Conservation (phyloP, 2,329 filamentous ascomycete species). For the Alternaria triticina region DNA sequence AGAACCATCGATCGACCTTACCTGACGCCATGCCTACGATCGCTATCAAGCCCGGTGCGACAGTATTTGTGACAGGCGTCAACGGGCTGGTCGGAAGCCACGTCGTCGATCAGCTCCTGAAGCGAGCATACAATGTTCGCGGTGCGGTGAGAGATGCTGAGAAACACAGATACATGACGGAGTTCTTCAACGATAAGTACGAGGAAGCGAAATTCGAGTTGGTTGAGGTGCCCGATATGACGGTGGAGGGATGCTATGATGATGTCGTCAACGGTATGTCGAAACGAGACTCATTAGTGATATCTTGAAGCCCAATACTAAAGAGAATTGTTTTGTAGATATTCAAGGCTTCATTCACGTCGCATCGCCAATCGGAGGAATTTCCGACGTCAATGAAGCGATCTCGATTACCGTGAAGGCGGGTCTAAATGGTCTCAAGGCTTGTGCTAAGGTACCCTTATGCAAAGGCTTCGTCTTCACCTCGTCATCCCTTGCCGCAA, state of each 20-base stretch:
- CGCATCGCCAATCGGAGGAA: conserved; percentile 52
- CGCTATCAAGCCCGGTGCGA: conserved; percentile 29
- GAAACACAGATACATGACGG: conserved; percentile 39
- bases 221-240: conserved; percentile 39
- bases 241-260: conserved; percentile 31
- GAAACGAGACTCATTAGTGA: neutral
- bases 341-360: conserved; percentile 55
- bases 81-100: conserved; percentile 46
- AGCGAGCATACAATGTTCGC: conserved; percentile 43
- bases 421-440: conserved; percentile 49
- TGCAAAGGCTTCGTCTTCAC: conserved; percentile 55
- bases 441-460: conserved; percentile 49
- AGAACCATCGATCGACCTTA: neutral
- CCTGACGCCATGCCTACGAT: conserved; percentile 20
- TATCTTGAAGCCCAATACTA: neutral
- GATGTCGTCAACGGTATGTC: conserved; percentile 35
- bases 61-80: conserved; percentile 44
- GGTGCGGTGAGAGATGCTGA: conserved; percentile 40
- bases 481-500: conserved; percentile 49
- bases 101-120: conserved; percentile 39
- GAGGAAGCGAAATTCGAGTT: conserved; percentile 33
- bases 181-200: conserved; percentile 37
- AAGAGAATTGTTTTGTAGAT: conserved; percentile 4
- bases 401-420: conserved; percentile 51
- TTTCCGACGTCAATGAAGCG: conserved; percentile 44